Conservation (phyloP, 495 filamentous ascomycete genomes). For the Podospora pseudoanserina region DNA sequence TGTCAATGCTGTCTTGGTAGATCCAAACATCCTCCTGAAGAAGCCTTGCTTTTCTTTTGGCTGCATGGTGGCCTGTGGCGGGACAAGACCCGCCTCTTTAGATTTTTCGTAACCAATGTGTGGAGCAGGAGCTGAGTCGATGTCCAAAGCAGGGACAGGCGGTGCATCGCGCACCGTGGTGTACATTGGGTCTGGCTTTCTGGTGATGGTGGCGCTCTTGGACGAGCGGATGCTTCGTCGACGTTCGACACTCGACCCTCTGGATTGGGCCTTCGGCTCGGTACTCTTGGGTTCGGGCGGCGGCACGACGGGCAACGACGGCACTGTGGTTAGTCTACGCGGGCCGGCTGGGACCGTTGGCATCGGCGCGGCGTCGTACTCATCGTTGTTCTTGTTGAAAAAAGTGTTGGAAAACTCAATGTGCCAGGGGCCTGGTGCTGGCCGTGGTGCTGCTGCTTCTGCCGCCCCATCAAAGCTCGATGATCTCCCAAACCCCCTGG, state of each 20-base stretch:
- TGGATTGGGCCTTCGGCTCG: slow-evolving; percentile 30
- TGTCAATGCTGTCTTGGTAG: slow-evolving; percentile 40
- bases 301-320: slow-evolving; percentile 45
- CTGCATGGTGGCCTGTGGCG: slow-evolving; percentile 28
- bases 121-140: slow-evolving; percentile 50
- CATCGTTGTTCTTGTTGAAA: slow-evolving; percentile 31
- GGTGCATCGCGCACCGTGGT: slow-evolving; percentile 26
- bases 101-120: slow-evolving; percentile 57
- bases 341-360: slow-evolving; percentile 84
- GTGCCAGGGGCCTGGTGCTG: slow-evolving; percentile 38
- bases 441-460: slow-evolving; percentile 36
- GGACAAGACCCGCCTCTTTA: slow-evolving; percentile 42
- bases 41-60: slow-evolving; percentile 78
- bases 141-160: slow-evolving; percentile 33
- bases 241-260: slow-evolving; percentile 40
- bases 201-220: slow-evolving; percentile 47
- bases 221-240: slow-evolving; percentile 63
- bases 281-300: slow-evolving; percentile 34
- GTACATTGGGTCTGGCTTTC: slow-evolving; percentile 31
- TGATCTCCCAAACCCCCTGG: slow-evolving; percentile 58
- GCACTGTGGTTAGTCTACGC: slow-evolving; percentile 45
- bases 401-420: slow-evolving; percentile 45
- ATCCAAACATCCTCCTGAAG: slow-evolving; percentile 84
- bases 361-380: slow-evolving; percentile 81
- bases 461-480: slow-evolving; percentile 74